Evolutionary conservation across 805 yeast genomes (phyloP).

Genomic region (Metschnikowia kunwiensis): DNA sequence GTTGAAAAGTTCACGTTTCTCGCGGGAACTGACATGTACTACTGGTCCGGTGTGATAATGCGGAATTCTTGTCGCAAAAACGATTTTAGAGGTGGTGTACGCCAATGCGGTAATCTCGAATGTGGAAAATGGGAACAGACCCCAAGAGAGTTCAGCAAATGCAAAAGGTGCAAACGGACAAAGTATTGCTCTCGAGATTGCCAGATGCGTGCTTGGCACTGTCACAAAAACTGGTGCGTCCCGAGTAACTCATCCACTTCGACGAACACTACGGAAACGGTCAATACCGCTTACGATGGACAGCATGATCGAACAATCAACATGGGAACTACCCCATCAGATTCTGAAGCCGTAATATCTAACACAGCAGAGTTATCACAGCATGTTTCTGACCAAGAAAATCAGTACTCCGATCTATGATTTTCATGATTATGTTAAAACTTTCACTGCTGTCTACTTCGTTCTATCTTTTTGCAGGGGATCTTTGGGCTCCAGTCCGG

Average conservation of each 20-base stretch:
- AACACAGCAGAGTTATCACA: constrained; percentile 14
- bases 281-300: constrained; percentile 10
- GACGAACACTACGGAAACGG: constrained; percentile 13
- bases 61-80: constrained; percentile 92
- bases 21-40: constrained; percentile 76
- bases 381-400: constrained; percentile 13
- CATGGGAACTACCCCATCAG: constrained; percentile 16
- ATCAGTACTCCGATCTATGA: constrained; percentile 11
- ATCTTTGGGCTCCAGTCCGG: neutral
- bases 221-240: constrained; percentile 93
- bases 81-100: constrained; percentile 79
- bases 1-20: constrained; percentile 84
- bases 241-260: constrained; percentile 39
- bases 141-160: constrained; percentile 92
- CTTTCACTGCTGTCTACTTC: no score
- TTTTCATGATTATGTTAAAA: neutral
- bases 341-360: constrained; percentile 13
- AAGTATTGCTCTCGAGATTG: constrained; percentile 93
- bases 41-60: constrained; percentile 98
- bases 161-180: constrained; percentile 90
- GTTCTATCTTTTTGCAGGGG: neutral
- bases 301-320: constrained; percentile 15
- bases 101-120: constrained; percentile 91
- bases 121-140: constrained; percentile 93
- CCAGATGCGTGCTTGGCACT: constrained; percentile 87